These are phyloP conservation scores for Pythium pyrilobum DNA, from an alignment of 352 stramenopile species.

Conservation along the genomic window DNA sequence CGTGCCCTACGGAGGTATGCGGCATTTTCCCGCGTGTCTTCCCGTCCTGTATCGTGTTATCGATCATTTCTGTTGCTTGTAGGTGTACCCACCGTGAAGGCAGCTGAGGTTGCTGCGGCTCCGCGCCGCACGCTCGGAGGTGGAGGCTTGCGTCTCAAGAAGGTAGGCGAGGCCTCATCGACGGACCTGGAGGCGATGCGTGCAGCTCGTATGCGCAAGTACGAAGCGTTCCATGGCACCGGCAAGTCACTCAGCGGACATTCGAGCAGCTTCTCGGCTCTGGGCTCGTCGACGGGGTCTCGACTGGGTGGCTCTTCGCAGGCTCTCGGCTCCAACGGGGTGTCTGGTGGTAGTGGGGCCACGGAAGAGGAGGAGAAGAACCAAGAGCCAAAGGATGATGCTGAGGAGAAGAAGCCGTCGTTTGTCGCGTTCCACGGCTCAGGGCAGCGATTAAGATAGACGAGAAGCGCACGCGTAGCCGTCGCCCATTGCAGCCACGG, in stretches of 20 bases:
- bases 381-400: constrained; percentile 25
- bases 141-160: constrained; percentile 57
- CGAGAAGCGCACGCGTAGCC: background rate
- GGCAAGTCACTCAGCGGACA: constrained; percentile 66
- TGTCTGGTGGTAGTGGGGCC: background rate
- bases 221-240: constrained; percentile 81
- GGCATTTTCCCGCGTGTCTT: background rate
- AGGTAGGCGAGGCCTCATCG: constrained; percentile 39
- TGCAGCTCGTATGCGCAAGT: constrained; percentile 67
- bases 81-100: constrained; percentile 70
- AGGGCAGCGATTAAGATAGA: constrained; percentile 32
- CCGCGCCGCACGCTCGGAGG: constrained; percentile 33
- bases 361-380: constrained; percentile 40
- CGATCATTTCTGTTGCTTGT: background rate
- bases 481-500: no score
- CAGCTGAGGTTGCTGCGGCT: constrained; percentile 32
- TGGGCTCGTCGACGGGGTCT: constrained; percentile 1
- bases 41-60: background rate
- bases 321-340: background rate
- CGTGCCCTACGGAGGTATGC: constrained; percentile 56
- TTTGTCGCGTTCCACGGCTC: constrained; percentile 61
- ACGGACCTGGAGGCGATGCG: constrained; percentile 66
- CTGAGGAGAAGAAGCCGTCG: constrained; percentile 26
- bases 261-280: constrained; percentile 28
- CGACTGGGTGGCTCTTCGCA: constrained; percentile 1